Conservation (phyloP, 2,329 filamentous ascomycete species). For the Alternaria conjuncta region DNA sequence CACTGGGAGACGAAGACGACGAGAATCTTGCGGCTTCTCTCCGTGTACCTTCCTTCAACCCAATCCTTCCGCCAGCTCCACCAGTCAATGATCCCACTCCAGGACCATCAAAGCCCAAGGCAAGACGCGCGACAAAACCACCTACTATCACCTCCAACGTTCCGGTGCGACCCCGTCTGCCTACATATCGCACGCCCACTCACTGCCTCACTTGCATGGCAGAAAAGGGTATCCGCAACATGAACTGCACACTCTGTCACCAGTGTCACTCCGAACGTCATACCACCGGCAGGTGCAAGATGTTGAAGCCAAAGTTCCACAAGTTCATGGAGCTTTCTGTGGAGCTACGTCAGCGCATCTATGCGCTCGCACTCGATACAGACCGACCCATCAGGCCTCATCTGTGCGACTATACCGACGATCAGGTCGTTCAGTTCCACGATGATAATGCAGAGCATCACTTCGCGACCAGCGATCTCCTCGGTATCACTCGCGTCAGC, state of each 20-base stretch:
- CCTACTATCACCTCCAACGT: not conserved
- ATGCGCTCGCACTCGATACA: constrained; percentile 13
- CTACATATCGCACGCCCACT: not conserved
- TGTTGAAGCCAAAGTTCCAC: constrained; percentile 4
- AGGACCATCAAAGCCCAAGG: not conserved
- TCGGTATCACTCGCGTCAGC: constrained; percentile 21
- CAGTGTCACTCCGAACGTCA: not conserved
- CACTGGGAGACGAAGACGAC: not conserved
- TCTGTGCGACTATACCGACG: constrained; percentile 16
- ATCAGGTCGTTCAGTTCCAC: constrained; percentile 19
- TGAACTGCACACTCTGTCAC: not conserved
- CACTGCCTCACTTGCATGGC: not conserved
- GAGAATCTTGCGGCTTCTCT: not conserved
- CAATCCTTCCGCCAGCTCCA: not conserved
- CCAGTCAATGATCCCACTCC: not conserved
- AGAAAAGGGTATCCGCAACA: not conserved
- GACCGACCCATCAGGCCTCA: constrained; percentile 18
- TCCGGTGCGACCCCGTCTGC: not conserved
- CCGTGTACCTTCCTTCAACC: not conserved
- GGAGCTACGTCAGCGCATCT: constrained; percentile 26
- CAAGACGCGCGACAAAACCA: not conserved
- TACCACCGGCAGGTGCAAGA: not conserved
- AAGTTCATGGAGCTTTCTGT: constrained; percentile 21
- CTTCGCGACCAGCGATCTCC: constrained; percentile 3
- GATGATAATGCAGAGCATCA: constrained; percentile 19